phyloP scores from a whole-genome alignment of 2,329 filamentous ascomycete genomes.

The Tolypocladium album region DNA sequence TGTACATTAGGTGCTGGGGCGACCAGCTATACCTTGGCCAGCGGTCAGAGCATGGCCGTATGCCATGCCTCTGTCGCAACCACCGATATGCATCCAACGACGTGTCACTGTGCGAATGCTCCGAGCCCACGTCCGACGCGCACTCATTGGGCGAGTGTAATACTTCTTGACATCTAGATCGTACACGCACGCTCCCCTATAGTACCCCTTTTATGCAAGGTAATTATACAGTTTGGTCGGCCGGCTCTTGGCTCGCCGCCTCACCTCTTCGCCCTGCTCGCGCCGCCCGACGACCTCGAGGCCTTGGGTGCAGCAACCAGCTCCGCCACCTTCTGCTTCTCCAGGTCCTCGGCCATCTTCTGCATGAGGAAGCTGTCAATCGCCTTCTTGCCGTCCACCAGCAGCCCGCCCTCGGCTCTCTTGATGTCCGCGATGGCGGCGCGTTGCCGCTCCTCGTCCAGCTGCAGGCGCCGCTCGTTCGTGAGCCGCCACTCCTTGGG shows the following conservation, averaged over 20 bases:
- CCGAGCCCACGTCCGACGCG: background rate
- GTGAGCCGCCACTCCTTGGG: slow-evolving; percentile 78
- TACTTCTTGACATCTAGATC: background rate
- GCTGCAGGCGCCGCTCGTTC: slow-evolving; percentile 50
- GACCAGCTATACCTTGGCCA: too few species aligned
- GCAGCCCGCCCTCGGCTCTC: slow-evolving; percentile 37
- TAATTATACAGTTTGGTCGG: background rate
- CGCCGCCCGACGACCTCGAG: slow-evolving; percentile 3
- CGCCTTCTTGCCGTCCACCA: slow-evolving; percentile 47
- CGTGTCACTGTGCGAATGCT: background rate
- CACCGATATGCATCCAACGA: background rate
- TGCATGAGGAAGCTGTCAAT: slow-evolving; percentile 29
- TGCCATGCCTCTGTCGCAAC: background rate
- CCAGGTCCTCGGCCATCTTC: slow-evolving; percentile 21
- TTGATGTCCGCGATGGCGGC: slow-evolving; percentile 41
- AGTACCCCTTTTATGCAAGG: background rate
- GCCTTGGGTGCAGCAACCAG: slow-evolving; percentile 14
- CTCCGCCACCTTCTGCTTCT: slow-evolving; percentile 21
- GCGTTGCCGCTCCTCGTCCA: slow-evolving; percentile 50
- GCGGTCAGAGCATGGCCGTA: background rate
- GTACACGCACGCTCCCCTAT: background rate
- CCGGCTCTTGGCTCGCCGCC: background rate
- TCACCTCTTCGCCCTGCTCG: slow-evolving; percentile 12
- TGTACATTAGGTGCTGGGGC: too few species aligned
- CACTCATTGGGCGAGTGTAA: background rate